phyloP scores from a whole-genome alignment of 1,284 basidiomycete species.

The Cutaneotrichosporon cutaneum region DNA sequence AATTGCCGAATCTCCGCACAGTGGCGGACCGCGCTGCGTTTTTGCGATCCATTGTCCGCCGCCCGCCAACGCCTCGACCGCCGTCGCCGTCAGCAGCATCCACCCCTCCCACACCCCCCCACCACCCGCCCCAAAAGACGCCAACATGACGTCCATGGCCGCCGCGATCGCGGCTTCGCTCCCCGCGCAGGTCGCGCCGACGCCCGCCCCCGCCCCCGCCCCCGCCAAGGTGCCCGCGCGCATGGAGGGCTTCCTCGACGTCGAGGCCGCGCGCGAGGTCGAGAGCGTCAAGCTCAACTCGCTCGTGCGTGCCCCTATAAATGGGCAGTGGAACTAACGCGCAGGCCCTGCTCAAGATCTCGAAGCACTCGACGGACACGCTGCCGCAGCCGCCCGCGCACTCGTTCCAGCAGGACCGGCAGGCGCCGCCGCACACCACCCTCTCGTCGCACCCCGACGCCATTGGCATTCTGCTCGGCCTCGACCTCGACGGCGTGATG shows the following conservation, averaged over 20 bases:
- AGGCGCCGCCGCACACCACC: conserved; percentile 46
- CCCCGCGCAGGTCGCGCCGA: conserved; percentile 62
- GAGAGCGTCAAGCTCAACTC: conserved; percentile 77
- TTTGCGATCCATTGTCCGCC: conserved; percentile 9
- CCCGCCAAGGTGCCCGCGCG: conserved; percentile 70
- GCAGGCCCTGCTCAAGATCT: conserved; percentile 87
- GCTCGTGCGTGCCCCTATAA: conserved; percentile 61
- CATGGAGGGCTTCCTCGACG: conserved; percentile 85
- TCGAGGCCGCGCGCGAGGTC: conserved; percentile 76
- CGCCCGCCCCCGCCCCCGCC: conserved; percentile 60
- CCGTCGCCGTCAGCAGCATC: conserved; percentile 6
- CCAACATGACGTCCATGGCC: conserved; percentile 68
- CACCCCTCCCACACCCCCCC: conserved; percentile 2
- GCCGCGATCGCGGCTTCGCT: conserved; percentile 76
- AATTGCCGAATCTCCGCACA: conserved; percentile 5
- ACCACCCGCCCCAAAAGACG: conserved; percentile 21
- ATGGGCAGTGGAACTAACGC: not conserved
- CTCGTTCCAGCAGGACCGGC: conserved; percentile 42
- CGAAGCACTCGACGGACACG: conserved; percentile 64
- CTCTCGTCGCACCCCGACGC: conserved; percentile 58
- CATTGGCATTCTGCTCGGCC: conserved; percentile 80
- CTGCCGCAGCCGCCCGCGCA: conserved; percentile 42
- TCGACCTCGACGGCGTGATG: conserved; percentile 86
- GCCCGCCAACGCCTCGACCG: conserved; percentile 2
- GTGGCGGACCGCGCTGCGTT: conserved; percentile 6